A percentile compares a stretch with the other conserved stretches of the same genome.
These are phyloP conservation scores for Rhododendron vialii DNA, from an alignment of 148 eudicot species.

Conservation along the genomic window DNA sequence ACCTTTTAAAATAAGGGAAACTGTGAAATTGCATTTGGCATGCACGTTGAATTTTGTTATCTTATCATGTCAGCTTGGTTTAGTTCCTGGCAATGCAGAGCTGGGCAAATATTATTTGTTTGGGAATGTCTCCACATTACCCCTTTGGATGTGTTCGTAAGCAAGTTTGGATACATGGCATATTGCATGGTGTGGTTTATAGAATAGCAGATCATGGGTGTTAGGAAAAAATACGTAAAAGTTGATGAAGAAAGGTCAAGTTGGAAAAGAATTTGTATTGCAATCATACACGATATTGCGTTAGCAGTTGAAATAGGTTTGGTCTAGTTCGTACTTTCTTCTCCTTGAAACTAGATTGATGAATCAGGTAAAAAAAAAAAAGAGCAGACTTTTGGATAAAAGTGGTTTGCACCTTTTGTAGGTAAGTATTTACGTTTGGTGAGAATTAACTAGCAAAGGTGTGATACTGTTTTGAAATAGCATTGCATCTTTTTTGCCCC, in stretches of 20 bases:
- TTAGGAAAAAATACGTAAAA: neutral
- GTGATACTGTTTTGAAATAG: neutral
- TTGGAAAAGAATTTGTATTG: neutral
- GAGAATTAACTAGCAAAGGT: neutral
- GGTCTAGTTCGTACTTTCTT: neutral
- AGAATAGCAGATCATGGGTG: neutral
- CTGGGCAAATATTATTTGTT: neutral
- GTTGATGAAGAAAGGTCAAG: neutral
- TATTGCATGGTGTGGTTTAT: neutral
- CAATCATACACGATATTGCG: neutral
- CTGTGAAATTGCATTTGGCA: neutral
- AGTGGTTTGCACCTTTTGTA: neutral
- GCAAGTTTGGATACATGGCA: neutral
- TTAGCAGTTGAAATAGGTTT: neutral
- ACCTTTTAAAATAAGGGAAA: neutral
- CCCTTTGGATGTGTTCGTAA: neutral
- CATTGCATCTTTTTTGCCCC: neutral
- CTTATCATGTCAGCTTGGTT: neutral
- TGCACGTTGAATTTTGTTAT: neutral
- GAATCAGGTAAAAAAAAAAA: neutral
- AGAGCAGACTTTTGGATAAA: neutral
- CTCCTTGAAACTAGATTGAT: neutral
- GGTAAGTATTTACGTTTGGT: neutral
- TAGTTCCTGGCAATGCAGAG: neutral
- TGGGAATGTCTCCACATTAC: neutral